phyloP scores from a whole-genome alignment of 1,139 yeast genomes.

The Blastobotrys illinoisensis region DNA sequence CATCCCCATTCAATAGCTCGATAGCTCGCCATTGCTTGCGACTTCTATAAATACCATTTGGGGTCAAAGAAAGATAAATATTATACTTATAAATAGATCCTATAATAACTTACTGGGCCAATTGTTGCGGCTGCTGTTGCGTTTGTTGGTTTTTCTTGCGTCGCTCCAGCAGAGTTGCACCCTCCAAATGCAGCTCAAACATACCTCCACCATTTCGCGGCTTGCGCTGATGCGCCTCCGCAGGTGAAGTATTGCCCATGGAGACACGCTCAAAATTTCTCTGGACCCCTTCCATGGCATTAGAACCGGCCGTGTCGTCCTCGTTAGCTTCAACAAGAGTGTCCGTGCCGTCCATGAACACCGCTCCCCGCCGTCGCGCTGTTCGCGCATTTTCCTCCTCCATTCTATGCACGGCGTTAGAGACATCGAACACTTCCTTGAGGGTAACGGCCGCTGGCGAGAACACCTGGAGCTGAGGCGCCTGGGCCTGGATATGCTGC shows the following conservation, averaged over 20 bases:
- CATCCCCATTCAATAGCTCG: background rate
- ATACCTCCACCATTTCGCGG: slow-evolving; percentile 29
- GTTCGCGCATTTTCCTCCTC: slow-evolving; percentile 73
- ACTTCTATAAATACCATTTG: too few relatives aligned
- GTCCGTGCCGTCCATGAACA: slow-evolving; percentile 22
- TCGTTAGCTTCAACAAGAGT: slow-evolving; percentile 26
- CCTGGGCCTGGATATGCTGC: background rate
- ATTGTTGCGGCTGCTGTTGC: slow-evolving; percentile 10
- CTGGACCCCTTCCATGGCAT: slow-evolving; percentile 20
- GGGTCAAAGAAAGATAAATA: background rate
- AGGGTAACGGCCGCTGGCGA: slow-evolving; percentile 91
- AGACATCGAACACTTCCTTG: slow-evolving; percentile 91
- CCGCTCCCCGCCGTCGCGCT: slow-evolving; percentile 28
- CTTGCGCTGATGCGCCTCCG: slow-evolving; percentile 12
- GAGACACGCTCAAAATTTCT: slow-evolving; percentile 20
- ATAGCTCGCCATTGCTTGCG: too few relatives aligned
- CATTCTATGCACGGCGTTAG: slow-evolving; percentile 89
- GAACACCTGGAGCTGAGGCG: slow-evolving; percentile 33
- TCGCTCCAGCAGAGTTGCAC: slow-evolving; percentile 77
- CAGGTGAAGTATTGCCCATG: slow-evolving; percentile 19
- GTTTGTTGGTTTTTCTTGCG: slow-evolving; percentile 18
- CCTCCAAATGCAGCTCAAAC: slow-evolving; percentile 69
- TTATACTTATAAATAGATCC: background rate
- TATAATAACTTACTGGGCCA: background rate
- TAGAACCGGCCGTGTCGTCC: slow-evolving; percentile 27